Evolutionary conservation across 1,139 yeast genomes (phyloP).

Genomic region (Kodamaea ohmeri): DNA sequence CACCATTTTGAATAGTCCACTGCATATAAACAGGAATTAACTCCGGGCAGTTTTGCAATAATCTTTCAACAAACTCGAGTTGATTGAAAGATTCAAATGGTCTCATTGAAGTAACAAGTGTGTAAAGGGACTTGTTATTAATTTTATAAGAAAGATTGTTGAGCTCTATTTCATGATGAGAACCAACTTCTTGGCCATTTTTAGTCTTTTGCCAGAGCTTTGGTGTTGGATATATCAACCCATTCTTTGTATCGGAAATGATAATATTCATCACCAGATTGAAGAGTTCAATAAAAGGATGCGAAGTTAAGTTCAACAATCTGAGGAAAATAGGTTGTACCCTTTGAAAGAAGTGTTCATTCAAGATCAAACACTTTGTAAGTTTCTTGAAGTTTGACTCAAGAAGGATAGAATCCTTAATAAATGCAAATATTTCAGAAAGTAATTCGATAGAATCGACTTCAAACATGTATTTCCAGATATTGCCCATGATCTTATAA

Average conservation of each 20-base stretch:
- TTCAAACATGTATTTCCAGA: constrained; percentile 62
- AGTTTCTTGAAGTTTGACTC: constrained; percentile 65
- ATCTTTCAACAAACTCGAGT: constrained; percentile 50
- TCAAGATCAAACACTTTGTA: constrained; percentile 72
- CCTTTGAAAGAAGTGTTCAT: constrained; percentile 69
- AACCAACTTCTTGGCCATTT: constrained; percentile 11
- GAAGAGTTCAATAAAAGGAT: constrained; percentile 26
- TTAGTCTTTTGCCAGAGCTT: constrained; percentile 49
- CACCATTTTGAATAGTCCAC: constrained; percentile 50
- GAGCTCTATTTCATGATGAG: constrained; percentile 24
- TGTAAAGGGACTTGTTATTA: constrained; percentile 65
- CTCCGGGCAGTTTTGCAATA: constrained; percentile 60
- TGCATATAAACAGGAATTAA: constrained; percentile 70
- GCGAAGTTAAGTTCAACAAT: constrained; percentile 19
- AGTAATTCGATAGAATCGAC: constrained; percentile 50
- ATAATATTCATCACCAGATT: constrained; percentile 49
- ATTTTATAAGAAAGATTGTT: constrained; percentile 53
- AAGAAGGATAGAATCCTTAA: constrained; percentile 50
- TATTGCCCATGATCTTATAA: constrained; percentile 54
- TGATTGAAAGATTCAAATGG: constrained; percentile 79
- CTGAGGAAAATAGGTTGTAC: constrained; percentile 52
- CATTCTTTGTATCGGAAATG: constrained; percentile 49
- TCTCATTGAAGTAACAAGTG: constrained; percentile 61
- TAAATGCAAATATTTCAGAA: constrained; percentile 40
- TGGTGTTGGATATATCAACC: constrained; percentile 62